Evolutionary conservation across 1,284 basidiomycete species (phyloP), one percentile per base, ranked within the genome.

Genomic region (Coriolopsis trogii): DNA sequence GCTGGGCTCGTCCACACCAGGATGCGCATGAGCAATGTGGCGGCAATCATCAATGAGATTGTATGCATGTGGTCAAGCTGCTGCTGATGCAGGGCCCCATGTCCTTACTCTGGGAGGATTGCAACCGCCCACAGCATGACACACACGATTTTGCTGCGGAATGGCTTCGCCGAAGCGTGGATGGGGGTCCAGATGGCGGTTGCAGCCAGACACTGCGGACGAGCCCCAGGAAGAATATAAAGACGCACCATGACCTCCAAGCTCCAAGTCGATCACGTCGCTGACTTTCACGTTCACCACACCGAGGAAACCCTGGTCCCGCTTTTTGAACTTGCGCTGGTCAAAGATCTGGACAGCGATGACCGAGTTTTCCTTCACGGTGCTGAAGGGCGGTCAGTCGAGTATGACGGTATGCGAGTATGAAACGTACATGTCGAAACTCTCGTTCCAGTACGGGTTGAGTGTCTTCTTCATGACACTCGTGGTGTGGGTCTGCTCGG

Each of bases 271-370:
- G 45, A 95, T 77, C 16, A 91, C 89, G 67, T 93, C 89, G 46
- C 85, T 73, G 43, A 93, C 90, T 55, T 90, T 83, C 59, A 96
- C 80, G 67, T 95, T 96, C 72, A 95, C 88, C 23, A 96, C 90
- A 51, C 94, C 94, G 38, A 97, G 79, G 63, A 85, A 87, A 61
- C 95, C 96, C 76, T 99, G 96, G 72, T 99, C 95, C 66, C 91
- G 87, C 73, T 91, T 91, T 78, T 89, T 98, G 79, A 97, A 98
- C 75, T 97, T 97, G 70, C 89, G 87, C 74, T 98, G 93, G 77
- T 99, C 96, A 68, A 98, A 98, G 63, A 98, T 90, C 76, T 98
- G 95, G 43, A 98, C 93, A n/a, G 89, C 87, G 56, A 99, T 84
- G 63, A 91, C 85, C 37, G 94, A 97, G 24, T 89, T 89, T 63